Percentiles rank a stretch among this genome's conserved stretches.
These are phyloP conservation scores for Mycosarcoma mackinlayi DNA, from an alignment of 1,284 basidiomycete genomes.

Conservation along the genomic window DNA sequence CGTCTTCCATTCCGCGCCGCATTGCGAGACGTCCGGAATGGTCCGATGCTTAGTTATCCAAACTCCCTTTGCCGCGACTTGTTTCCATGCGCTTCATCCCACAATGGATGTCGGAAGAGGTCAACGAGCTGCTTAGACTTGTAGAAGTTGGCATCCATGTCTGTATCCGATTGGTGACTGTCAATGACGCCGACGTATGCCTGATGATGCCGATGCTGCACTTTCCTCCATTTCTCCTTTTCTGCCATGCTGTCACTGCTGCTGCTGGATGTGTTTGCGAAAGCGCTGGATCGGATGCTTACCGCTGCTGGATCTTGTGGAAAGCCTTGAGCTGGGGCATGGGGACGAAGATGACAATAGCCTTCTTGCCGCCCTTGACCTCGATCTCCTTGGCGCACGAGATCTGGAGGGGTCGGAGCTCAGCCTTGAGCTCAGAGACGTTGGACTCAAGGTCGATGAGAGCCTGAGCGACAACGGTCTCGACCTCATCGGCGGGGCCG, in stretches of 20 bases:
- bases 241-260: constrained; percentile 11
- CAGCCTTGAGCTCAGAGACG: constrained; percentile 94
- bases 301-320: constrained; percentile 98
- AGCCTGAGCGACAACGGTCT: constrained; percentile 92
- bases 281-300: constrained; percentile 68
- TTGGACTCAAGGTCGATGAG: constrained; percentile 97
- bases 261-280: constrained; percentile 13
- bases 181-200: no score
- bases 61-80: no score
- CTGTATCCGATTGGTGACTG: no score
- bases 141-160: no score
- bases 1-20: no score
- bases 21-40: no score
- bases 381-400: constrained; percentile 98
- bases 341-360: constrained; percentile 97
- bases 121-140: no score
- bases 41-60: no score
- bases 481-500: constrained; percentile 89
- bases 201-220: no score
- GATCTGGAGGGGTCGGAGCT: constrained; percentile 95
- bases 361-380: constrained; percentile 96
- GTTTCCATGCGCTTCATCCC: no score
- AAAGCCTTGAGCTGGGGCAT: constrained; percentile 98
- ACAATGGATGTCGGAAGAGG: no score
- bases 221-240: background rate